Base-by-base conservation (phyloP, 108 stramenopile genomes). In the Hondaea fermentalgiana region DNA sequence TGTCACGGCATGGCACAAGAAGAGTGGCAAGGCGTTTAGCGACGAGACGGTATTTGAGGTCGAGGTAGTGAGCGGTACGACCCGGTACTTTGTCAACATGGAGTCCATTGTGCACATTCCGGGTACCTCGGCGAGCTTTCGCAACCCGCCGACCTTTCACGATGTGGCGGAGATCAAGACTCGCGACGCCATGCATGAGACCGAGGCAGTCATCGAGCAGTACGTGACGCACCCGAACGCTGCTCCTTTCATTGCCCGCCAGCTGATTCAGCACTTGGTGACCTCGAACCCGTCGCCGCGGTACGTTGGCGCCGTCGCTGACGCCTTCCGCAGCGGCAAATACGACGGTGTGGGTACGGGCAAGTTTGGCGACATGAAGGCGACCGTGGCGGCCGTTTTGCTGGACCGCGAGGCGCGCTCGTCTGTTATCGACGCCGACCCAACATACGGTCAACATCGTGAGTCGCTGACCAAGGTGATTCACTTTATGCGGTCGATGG, bases 231-330 rank as follows among this genome's bases (percentile, higher is more conserved):
- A 95, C 60, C 89, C 88, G 28, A 94, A 92, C 69, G 90, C 90
- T 19, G 93, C 95, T 10, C 93, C 94, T 10, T 96, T 95, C 90
- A 87, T 96, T 12, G 89, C 94, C 16, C 87, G 90, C 19, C 91
- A 90, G 51, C 87, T 96, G 8, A 91, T 94, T 42, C 95, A 96
- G 89, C 90, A 92, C 59, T 92, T 95, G 72, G 94, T 94, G 19
- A 92, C 93, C 60, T 93, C 93, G 3, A 96, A 96, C 90, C 96
- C 95, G 23, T 92, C 94, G 0, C 95, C 95, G 23, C 58, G 92
- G 21, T 93, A 93, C 89, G 90, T 93, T 0, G 53, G 89, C 19
- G 88, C 89, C 6, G 92, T 94, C 55, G 91, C 93, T 1, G 49
- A 35, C 16, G 95, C 95, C 4, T 95, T 94, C 89, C 87, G 55